Base-by-base conservation (phyloP, 768 basidiomycete genomes). In the Tylopilus felleus region DNA sequence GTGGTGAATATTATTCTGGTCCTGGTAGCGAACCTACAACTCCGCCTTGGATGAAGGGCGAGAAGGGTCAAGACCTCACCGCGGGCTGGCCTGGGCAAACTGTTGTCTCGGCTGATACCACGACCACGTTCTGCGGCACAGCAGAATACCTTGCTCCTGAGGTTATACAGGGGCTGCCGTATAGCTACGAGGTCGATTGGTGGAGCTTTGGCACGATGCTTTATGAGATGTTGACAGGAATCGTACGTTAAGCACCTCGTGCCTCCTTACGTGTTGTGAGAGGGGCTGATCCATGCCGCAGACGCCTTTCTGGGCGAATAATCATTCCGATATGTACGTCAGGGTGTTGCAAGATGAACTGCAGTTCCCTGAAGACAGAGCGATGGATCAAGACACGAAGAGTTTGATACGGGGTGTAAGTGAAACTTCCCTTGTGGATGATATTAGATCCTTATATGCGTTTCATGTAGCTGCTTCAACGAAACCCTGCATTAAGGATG, bases 161-260 rank as follows among this genome's bases (percentile, higher is more conserved):
- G 73, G 94, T 98, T 42, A 93, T 98, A 61, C 90, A 93, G 64
- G 91, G 94, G 1, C 70, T 89, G 62, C 81, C 86, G 19, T 96
- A 98, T 67, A 86, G 87, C 59, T 98, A 93, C 65, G 92, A 94
- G 60, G 93, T 96, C 21, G 96, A 98, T 69, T 96, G 93, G 91
- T 99, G 94, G 95, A 91, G 88, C 60, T 89, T 96, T 64, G 96
- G 96, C 33, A 98, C 96, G 57, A 96, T 98, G 90, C 74, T 98
- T 55, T 93, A 91, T 68, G 96, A 98, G 76, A 96, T 97, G 89
- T 74, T 98, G 72, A 90, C 91, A 36, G 96, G 96, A 25, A 89
- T 95, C 60, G 94, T 95, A 71, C 84, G 41, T 54, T 44, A 25
- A 49, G 33, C 35, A 47, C 19, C 31, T 21, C 19, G 12, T 29